phyloP scores from a whole-genome alignment of 164 flowering plant genomes.

The Macadamia tetraphylla region DNA sequence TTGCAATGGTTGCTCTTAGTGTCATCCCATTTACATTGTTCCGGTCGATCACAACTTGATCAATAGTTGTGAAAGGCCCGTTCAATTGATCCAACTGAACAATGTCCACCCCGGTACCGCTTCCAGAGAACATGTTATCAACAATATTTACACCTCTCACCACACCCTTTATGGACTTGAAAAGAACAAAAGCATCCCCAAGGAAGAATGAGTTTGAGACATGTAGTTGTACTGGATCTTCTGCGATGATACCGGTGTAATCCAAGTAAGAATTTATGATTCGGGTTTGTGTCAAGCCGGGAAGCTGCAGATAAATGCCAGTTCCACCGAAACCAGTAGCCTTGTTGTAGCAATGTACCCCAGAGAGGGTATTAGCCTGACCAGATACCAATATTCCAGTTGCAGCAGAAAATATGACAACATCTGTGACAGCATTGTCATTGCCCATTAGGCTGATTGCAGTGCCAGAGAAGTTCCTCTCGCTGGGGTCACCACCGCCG shows the following conservation, averaged over 20 bases:
- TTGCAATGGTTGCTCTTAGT: constrained; percentile 55
- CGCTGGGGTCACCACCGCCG: constrained; percentile 61
- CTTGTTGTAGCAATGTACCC: constrained; percentile 92
- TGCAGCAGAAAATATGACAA: constrained; percentile 69
- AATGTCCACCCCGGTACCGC: constrained; percentile 44
- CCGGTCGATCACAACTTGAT: constrained; percentile 63
- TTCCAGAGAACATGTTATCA: constrained; percentile 79
- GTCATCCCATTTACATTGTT: constrained; percentile 62
- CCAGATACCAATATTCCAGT: constrained; percentile 62
- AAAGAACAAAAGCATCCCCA: constrained; percentile 58
- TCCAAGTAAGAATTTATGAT: constrained; percentile 78
- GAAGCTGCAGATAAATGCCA: constrained; percentile 63
- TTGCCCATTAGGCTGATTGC: constrained; percentile 64
- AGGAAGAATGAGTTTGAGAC: constrained; percentile 67
- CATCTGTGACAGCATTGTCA: constrained; percentile 77
- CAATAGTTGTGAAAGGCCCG: constrained; percentile 42
- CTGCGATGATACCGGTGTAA: constrained; percentile 83
- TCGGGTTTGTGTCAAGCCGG: constrained; percentile 72
- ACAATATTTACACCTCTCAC: constrained; percentile 59
- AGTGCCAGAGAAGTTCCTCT: constrained; percentile 61
- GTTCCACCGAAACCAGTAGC: constrained; percentile 89
- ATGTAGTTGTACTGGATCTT: constrained; percentile 82
- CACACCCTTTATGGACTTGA: constrained; percentile 67
- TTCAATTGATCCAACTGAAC: constrained; percentile 65
- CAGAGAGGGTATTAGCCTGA: constrained; percentile 65